Evolutionary conservation across 1,284 basidiomycete species (phyloP).

Genomic region (Rhodotorula mucilaginosa): DNA sequence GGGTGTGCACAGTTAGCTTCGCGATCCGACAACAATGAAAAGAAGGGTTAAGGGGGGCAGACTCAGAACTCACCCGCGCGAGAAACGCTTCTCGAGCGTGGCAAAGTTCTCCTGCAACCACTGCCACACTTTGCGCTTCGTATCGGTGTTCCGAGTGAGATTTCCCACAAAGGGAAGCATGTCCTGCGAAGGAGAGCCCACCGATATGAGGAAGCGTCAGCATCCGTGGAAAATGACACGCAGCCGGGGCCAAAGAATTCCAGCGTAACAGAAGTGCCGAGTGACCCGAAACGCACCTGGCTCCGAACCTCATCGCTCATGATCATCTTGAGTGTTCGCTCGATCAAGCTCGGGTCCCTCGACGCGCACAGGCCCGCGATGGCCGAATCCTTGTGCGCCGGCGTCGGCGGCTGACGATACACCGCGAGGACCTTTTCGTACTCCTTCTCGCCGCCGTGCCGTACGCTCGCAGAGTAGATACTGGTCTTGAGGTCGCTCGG

Average conservation of each 20-base stretch:
- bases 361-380: conserved; percentile 48
- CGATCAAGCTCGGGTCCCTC: conserved; percentile 43
- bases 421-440: conserved; percentile 68
- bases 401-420: conserved; percentile 66
- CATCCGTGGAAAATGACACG: not conserved
- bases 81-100: conserved; percentile 61
- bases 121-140: conserved; percentile 48
- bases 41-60: not conserved
- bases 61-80: conserved; percentile 39
- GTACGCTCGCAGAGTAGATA: conserved; percentile 57
- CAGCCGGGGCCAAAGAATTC: too few relatives aligned
- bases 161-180: conserved; percentile 45
- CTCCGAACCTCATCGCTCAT: conserved; percentile 48
- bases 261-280: not conserved
- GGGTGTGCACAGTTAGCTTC: not conserved
- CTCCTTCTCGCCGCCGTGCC: conserved; percentile 71
- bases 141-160: conserved; percentile 45
- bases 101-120: conserved; percentile 48
- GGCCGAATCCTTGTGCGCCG: conserved; percentile 49
- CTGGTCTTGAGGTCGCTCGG: conserved; percentile 53
- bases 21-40: too few relatives aligned
- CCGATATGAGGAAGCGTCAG: not conserved
- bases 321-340: conserved; percentile 47
- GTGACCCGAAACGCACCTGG: not conserved
- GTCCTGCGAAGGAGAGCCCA: not conserved